Evolutionary conservation across 768 basidiomycete species (phyloP).

Genomic region (Leccinum boreale): DNA sequence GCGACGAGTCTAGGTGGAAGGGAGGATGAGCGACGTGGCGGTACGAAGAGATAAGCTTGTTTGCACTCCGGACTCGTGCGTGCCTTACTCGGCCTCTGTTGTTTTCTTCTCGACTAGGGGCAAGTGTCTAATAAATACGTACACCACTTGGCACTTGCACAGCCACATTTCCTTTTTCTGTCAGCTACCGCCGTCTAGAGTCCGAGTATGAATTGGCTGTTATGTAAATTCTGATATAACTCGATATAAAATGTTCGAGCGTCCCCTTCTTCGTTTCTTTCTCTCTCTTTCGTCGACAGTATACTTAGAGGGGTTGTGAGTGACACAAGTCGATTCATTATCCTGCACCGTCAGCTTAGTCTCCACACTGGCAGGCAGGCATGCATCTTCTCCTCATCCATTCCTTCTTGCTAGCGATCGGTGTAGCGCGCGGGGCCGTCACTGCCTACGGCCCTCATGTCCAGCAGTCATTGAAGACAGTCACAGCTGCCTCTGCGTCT

Average conservation of each 20-base stretch:
- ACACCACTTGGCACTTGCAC: too few species aligned
- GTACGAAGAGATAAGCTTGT: too few species aligned
- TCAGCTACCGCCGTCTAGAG: too few species aligned
- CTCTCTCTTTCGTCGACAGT: background rate
- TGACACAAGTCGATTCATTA: background rate
- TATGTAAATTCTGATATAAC: background rate
- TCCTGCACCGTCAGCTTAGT: background rate
- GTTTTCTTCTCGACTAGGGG: too few species aligned
- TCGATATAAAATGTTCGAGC: background rate
- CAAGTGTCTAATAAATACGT: too few species aligned
- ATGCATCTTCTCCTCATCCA: slow-evolving; percentile 24
- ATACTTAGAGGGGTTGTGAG: slow-evolving; percentile 15
- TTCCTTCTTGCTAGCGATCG: slow-evolving; percentile 18
- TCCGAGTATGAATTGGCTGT: background rate
- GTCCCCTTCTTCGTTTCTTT: background rate
- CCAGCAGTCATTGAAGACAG: slow-evolving; percentile 25
- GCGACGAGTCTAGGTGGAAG: too few species aligned
- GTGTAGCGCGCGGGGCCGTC: slow-evolving; percentile 6
- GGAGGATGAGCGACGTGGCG: too few species aligned
- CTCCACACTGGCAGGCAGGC: background rate
- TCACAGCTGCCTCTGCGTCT: slow-evolving; percentile 35
- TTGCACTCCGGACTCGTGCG: too few species aligned
- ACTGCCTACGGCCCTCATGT: slow-evolving; percentile 24
- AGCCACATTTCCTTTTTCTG: too few species aligned
- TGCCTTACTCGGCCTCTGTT: too few species aligned